Evolutionary conservation across 1,284 basidiomycete species (phyloP).

Genomic region (Phaffia rhodozyma): DNA sequence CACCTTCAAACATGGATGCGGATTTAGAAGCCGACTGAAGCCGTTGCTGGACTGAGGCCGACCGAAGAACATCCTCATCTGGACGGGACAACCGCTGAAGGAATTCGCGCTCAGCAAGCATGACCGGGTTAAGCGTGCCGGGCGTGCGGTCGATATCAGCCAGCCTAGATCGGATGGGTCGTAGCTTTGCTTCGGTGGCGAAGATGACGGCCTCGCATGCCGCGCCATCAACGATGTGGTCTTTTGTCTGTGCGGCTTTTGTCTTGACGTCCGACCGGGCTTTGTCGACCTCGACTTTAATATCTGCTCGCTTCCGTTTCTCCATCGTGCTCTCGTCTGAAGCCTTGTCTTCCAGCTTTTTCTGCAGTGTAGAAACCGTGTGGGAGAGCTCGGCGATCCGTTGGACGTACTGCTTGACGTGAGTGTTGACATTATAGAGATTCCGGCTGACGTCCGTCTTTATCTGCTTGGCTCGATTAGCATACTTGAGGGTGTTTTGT

Average conservation of each 20-base stretch:
- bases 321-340: conserved; percentile 47
- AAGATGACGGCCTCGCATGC: conserved; percentile 58
- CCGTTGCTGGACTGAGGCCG: conserved; percentile 49
- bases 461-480: conserved; percentile 91
- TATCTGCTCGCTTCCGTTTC: conserved; percentile 54
- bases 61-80: conserved; percentile 56
- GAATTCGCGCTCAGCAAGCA: conserved; percentile 59
- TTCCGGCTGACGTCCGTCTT: conserved; percentile 85
- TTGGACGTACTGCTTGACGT: conserved; percentile 86
- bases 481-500: conserved; percentile 90
- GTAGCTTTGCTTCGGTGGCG: conserved; percentile 59
- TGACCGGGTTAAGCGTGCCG: conserved; percentile 39
- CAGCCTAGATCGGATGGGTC: conserved; percentile 54
- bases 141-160: conserved; percentile 46
- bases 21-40: conserved; percentile 61
- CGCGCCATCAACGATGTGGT: conserved; percentile 64
- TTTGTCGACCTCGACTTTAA: conserved; percentile 53
- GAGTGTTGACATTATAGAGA: conserved; percentile 81
- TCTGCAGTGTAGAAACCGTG: conserved; percentile 48
- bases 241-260: conserved; percentile 54
- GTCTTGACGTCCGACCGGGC: conserved; percentile 55
- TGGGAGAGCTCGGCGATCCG: conserved; percentile 57
- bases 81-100: conserved; percentile 54
- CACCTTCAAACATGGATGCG: conserved; percentile 66
- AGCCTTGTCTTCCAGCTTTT: conserved; percentile 52